A percentile compares a stretch with the other conserved stretches of the same genome.
Conservation (phyloP, 805 yeast genomes). For the Hanseniaspora lachancei region DNA sequence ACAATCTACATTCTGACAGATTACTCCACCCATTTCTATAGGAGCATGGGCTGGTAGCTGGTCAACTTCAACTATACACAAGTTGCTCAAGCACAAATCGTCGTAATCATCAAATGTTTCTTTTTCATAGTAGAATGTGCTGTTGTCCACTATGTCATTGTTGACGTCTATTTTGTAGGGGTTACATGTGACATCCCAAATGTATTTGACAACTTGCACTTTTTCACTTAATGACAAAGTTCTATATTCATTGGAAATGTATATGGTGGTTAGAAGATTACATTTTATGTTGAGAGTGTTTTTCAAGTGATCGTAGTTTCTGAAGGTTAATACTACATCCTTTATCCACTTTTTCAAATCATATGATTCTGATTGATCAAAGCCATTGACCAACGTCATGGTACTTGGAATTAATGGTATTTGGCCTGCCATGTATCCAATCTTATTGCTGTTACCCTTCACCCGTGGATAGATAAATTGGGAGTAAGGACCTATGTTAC, state of each 20-base stretch:
- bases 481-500: conserved; percentile 94
- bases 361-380: conserved; percentile 17
- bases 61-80: not conserved
- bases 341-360: conserved; percentile 10
- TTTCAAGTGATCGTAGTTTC: conserved; percentile 58
- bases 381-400: conserved; percentile 36
- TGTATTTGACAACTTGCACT: not conserved
- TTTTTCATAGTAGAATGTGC: not conserved
- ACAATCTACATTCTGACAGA: not conserved
- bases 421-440: conserved; percentile 73
- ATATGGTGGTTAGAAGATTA: not conserved
- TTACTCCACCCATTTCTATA: conserved; percentile 5
- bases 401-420: conserved; percentile 67
- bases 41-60: conserved; percentile 7
- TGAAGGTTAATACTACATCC: conserved; percentile 49
- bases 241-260: not conserved
- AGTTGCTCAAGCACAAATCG: not conserved
- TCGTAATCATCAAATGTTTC: not conserved
- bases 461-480: conserved; percentile 42
- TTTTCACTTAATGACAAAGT: not conserved
- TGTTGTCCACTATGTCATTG: not conserved
- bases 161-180: not conserved
- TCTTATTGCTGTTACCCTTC: conserved; percentile 34
- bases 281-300: conserved; percentile 14
- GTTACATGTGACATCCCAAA: not conserved